Evolutionary conservation across 371 early-diverging fungal species (phyloP).

Genomic region (Mortierella sp.): DNA sequence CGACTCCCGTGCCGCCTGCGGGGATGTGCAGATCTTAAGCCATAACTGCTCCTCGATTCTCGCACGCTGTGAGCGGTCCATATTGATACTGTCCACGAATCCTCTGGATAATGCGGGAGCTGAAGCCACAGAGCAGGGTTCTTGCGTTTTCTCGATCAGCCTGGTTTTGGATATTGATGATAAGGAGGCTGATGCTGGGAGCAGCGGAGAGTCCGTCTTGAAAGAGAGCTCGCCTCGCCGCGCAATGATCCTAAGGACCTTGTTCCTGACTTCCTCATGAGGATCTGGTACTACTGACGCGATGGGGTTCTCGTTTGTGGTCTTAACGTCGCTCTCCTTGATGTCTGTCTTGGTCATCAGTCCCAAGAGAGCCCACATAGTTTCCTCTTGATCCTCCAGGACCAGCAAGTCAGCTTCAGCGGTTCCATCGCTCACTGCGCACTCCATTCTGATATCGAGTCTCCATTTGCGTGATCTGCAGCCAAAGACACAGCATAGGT

Average conservation of each 20-base stretch:
- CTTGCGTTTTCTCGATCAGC: too few relatives aligned
- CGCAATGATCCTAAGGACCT: slow-evolving; percentile 20
- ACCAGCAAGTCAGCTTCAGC: slow-evolving; percentile 14
- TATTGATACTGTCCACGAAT: slow-evolving; percentile 7
- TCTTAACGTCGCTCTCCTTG: too few relatives aligned
- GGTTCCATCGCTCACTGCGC: slow-evolving; percentile 26
- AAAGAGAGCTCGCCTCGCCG: slow-evolving; percentile 30
- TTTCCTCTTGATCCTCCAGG: slow-evolving; percentile 13
- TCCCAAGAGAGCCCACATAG: slow-evolving; percentile 41
- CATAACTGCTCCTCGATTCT: slow-evolving; percentile 27
- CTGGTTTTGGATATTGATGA: neutral
- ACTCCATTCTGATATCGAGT: slow-evolving; percentile 24
- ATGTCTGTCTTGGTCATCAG: neutral
- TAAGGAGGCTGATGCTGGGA: neutral
- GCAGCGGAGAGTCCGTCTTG: neutral
- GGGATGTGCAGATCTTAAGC: slow-evolving; percentile 20
- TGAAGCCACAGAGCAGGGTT: too few relatives aligned
- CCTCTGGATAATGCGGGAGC: neutral
- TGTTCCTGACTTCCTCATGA: slow-evolving; percentile 13
- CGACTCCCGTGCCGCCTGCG: neutral
- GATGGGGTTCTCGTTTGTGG: too few relatives aligned
- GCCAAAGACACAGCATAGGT: slow-evolving; percentile 12
- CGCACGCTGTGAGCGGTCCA: slow-evolving; percentile 24
- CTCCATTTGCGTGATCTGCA: slow-evolving; percentile 35
- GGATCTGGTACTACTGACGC: neutral